phyloP scores from a whole-genome alignment of 2,329 filamentous ascomycete species.

The Alternaria sp. region DNA sequence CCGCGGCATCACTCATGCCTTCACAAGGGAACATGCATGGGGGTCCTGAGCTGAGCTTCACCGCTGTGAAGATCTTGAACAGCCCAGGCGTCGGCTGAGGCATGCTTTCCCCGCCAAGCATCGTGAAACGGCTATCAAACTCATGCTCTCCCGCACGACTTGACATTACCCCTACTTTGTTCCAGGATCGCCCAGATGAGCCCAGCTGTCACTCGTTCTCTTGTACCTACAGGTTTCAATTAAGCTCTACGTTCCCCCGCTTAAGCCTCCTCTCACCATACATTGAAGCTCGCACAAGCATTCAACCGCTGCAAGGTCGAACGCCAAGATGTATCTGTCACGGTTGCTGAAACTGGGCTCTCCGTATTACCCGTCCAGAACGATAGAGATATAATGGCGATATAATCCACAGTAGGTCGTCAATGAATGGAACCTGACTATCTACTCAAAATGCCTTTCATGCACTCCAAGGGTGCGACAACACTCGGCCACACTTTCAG shows the following conservation, averaged over 20 bases:
- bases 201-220: conserved; percentile 12
- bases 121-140: conserved; percentile 32
- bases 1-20: not conserved
- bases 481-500: conserved; percentile 48
- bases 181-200: conserved; percentile 17
- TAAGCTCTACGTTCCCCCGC: conserved; percentile 17
- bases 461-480: conserved; percentile 37
- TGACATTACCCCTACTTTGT: conserved; percentile 14
- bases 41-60: not conserved
- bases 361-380: conserved; percentile 12
- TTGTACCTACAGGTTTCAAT: conserved; percentile 21
- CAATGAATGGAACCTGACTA: conserved; percentile 45
- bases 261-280: conserved; percentile 15
- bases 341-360: conserved; percentile 27
- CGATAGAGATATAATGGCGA: conserved; percentile 15
- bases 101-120: conserved; percentile 26
- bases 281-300: conserved; percentile 22
- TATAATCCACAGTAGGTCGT: conserved; percentile 11
- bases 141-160: conserved; percentile 15
- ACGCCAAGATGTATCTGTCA: conserved; percentile 34
- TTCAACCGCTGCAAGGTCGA: conserved; percentile 23
- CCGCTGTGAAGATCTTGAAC: not conserved
- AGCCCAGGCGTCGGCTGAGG: conserved; percentile 15
- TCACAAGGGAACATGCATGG: not conserved
- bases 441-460: conserved; percentile 50